Evolutionary conservation across 805 yeast genomes (phyloP).

Genomic region (Hanseniaspora hatyaiensis): DNA sequence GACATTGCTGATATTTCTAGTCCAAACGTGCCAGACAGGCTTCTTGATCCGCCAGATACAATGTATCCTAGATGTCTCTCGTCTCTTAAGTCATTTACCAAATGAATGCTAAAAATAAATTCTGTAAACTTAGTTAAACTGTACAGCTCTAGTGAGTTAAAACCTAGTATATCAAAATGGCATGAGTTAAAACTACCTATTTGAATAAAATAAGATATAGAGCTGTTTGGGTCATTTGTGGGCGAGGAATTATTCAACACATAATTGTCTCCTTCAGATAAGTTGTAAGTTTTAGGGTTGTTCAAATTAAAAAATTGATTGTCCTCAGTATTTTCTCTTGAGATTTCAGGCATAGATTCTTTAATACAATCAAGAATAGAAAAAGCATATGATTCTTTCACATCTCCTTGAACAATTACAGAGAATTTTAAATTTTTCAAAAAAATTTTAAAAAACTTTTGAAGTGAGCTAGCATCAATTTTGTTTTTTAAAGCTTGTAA

Average conservation of each 20-base stretch:
- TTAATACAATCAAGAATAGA: constrained; percentile 23
- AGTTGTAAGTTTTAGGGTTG: constrained; percentile 32
- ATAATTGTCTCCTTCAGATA: constrained; percentile 24
- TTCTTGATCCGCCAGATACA: constrained; percentile 45
- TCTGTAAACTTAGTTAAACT: constrained; percentile 39
- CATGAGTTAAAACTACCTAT: constrained; percentile 31
- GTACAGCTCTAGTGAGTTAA: constrained; percentile 24
- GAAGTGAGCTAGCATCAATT: constrained; percentile 32
- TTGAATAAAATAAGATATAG: constrained; percentile 46
- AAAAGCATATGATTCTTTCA: constrained; percentile 22
- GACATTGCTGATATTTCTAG: constrained; percentile 49
- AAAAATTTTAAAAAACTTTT: constrained; percentile 26
- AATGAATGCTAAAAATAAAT: constrained; percentile 35
- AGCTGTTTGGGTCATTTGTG: constrained; percentile 39
- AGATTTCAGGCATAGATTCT: constrained; percentile 21
- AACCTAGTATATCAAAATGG: constrained; percentile 24
- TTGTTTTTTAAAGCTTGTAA: constrained; percentile 42
- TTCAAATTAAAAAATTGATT: background rate
- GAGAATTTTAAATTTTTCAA: constrained; percentile 30
- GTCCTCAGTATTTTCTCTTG: background rate
- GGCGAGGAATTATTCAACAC: constrained; percentile 30
- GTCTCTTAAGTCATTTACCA: constrained; percentile 40
- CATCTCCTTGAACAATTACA: constrained; percentile 41
- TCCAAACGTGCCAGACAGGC: constrained; percentile 44
- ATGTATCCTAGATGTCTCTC: constrained; percentile 53